A percentile compares a stretch with the other conserved stretches of the same genome.
phyloP scores from a whole-genome alignment of 345 rosid genomes.

The Sonneratia caseolaris region DNA sequence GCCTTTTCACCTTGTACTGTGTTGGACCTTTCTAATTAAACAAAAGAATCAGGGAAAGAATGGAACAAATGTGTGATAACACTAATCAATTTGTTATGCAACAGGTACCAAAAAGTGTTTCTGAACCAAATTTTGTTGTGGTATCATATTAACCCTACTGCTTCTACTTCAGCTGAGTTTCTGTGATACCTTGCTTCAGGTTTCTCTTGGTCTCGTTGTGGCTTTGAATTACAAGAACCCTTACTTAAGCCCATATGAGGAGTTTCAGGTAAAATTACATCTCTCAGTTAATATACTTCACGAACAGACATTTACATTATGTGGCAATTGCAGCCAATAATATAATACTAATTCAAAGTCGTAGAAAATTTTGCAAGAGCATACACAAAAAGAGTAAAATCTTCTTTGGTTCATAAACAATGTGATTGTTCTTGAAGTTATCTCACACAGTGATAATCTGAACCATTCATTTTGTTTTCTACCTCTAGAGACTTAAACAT shows the following conservation, averaged over 20 bases:
- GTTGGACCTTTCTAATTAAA: background rate
- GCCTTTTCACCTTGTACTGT: background rate
- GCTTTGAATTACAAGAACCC: slow-evolving; percentile 86
- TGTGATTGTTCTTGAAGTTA: background rate
- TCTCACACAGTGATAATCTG: background rate
- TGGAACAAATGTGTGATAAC: background rate
- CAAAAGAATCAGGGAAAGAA: background rate
- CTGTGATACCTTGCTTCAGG: slow-evolving; percentile 26
- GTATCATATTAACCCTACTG: background rate
- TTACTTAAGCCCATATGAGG: slow-evolving; percentile 76
- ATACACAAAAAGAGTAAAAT: background rate
- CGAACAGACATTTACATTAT: too few relatives aligned
- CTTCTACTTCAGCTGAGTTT: background rate
- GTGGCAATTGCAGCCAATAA: too few relatives aligned
- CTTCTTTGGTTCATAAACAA: background rate
- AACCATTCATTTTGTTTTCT: slow-evolving; percentile 5
- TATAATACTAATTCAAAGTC: background rate
- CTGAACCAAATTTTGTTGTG: background rate
- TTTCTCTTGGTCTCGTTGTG: slow-evolving; percentile 80
- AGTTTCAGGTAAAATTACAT: slow-evolving; percentile 61
- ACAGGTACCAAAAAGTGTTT: background rate
- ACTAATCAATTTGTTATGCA: background rate
- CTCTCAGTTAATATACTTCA: background rate
- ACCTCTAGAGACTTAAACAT: slow-evolving; percentile 69
- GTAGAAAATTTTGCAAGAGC: background rate